phyloP scores from a whole-genome alignment of 768 basidiomycete species.

The Lentinula detonsa region DNA sequence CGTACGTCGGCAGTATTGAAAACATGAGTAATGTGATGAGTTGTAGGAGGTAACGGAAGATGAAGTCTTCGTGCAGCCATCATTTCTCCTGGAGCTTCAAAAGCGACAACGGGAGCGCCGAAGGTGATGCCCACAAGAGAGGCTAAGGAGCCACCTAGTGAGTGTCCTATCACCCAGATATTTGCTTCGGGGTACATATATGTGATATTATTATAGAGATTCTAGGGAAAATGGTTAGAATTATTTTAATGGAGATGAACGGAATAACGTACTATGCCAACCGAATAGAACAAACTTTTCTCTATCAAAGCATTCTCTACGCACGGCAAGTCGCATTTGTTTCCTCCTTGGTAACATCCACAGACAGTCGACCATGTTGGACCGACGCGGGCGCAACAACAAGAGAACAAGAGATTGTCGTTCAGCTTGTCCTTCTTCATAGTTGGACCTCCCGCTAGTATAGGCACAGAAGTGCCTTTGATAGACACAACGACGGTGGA shows the following conservation, averaged over 20 bases:
- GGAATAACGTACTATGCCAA: slow-evolving; percentile 63
- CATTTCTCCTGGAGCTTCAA: slow-evolving; percentile 78
- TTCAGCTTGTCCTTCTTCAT: slow-evolving; percentile 87
- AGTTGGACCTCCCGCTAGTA: slow-evolving; percentile 78
- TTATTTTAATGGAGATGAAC: slow-evolving; percentile 1
- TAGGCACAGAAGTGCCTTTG: slow-evolving; percentile 88
- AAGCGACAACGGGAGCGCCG: slow-evolving; percentile 87
- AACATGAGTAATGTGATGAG: slow-evolving; percentile 75
- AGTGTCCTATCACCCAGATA: slow-evolving; percentile 88
- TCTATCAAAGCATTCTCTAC: slow-evolving; percentile 71
- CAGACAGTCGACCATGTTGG: slow-evolving; percentile 94
- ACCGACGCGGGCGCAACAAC: slow-evolving; percentile 94
- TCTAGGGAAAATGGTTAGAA: slow-evolving; percentile 36
- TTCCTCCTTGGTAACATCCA: slow-evolving; percentile 70
- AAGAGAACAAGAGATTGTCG: slow-evolving; percentile 93
- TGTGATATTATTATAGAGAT: slow-evolving; percentile 88
- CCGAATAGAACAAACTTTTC: slow-evolving; percentile 83
- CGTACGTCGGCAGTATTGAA: slow-evolving; percentile 84
- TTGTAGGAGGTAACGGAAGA: slow-evolving; percentile 59
- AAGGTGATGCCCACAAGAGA: slow-evolving; percentile 85
- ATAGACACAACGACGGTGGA: slow-evolving; percentile 82
- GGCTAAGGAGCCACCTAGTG: slow-evolving; percentile 82
- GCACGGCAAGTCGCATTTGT: slow-evolving; percentile 78
- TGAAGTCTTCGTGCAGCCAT: slow-evolving; percentile 73
- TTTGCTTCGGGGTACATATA: slow-evolving; percentile 85